Conservation (phyloP, 495 filamentous ascomycete genomes). For the Pyrenula aspistea region DNA sequence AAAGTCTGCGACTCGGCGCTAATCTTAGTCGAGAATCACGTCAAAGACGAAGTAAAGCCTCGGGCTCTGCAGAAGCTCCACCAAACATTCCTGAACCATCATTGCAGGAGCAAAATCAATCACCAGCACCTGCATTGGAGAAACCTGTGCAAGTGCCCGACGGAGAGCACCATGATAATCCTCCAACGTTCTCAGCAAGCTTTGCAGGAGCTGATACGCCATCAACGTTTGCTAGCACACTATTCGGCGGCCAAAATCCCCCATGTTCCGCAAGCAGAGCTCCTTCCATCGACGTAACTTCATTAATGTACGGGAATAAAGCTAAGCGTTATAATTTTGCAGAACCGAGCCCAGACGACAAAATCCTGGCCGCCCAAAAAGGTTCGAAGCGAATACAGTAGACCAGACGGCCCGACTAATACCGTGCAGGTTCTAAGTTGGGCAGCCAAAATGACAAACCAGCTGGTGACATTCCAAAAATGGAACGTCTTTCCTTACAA, state of each 20-base stretch:
- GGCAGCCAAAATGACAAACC: constrained; percentile 8
- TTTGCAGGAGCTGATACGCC: constrained; percentile 24
- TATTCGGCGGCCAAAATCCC: constrained; percentile 33
- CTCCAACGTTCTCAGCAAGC: neutral
- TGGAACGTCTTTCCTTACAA: constrained; percentile 51
- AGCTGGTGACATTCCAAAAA: constrained; percentile 26
- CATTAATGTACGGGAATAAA: neutral
- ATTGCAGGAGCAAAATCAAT: neutral
- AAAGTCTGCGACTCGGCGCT: neutral
- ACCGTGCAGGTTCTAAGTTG: neutral
- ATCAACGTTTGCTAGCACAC: constrained; percentile 58
- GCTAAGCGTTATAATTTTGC: constrained; percentile 48
- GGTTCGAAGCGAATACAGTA: constrained; percentile 39
- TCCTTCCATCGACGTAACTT: neutral
- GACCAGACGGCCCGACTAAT: neutral
- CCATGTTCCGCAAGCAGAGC: constrained; percentile 2
- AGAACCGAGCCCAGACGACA: constrained; percentile 89
- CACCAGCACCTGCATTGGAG: neutral
- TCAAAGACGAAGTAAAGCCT: neutral
- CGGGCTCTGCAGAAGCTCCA: neutral
- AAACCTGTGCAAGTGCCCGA: neutral
- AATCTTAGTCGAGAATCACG: neutral
- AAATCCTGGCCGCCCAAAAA: constrained; percentile 82
- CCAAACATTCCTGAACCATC: constrained; percentile 6
- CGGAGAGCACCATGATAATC: neutral